Evolutionary conservation across 1,284 basidiomycete genomes (phyloP).

Genomic region (Malassezia obtusa): DNA sequence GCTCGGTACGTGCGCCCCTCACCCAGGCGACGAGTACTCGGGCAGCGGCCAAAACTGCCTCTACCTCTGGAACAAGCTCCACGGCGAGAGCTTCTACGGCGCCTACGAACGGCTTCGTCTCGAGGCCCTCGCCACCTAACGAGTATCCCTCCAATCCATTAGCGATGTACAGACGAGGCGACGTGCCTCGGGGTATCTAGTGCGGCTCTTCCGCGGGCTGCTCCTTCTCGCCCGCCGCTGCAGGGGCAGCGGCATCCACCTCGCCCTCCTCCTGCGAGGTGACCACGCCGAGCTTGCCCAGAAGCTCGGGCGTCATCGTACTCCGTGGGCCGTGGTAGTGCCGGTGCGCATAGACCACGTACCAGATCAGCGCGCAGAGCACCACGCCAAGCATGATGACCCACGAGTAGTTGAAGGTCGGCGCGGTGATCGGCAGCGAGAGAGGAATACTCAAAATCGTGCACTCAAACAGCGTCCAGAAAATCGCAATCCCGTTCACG

Average conservation of each 20-base stretch:
- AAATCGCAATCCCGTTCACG: slow-evolving; percentile 60
- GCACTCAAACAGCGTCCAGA: slow-evolving; percentile 50
- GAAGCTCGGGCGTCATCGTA: slow-evolving; percentile 31
- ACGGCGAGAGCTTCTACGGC: not conserved
- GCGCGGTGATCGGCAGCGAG: slow-evolving; percentile 21
- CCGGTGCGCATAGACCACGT: slow-evolving; percentile 49
- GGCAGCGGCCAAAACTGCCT: not conserved
- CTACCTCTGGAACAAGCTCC: not conserved
- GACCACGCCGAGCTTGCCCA: slow-evolving; percentile 33
- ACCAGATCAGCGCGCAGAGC: slow-evolving; percentile 49
- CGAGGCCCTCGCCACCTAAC: not conserved
- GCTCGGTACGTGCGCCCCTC: not conserved
- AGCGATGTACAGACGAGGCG: not conserved
- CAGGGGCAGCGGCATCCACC: not conserved
- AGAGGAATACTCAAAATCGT: slow-evolving; percentile 34
- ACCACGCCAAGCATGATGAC: slow-evolving; percentile 50
- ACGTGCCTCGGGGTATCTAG: too few relatives aligned
- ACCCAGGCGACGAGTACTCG: not conserved
- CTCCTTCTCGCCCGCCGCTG: not conserved
- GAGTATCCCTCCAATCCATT: not conserved
- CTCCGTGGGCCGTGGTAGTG: slow-evolving; percentile 51
- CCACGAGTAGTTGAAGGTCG: slow-evolving; percentile 33
- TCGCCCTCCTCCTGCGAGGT: slow-evolving; percentile 21
- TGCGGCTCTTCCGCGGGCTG: not conserved
- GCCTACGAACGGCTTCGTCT: not conserved